phyloP scores from a whole-genome alignment of 2,329 filamentous ascomycete genomes.

The Lasiodiplodia sp. region DNA sequence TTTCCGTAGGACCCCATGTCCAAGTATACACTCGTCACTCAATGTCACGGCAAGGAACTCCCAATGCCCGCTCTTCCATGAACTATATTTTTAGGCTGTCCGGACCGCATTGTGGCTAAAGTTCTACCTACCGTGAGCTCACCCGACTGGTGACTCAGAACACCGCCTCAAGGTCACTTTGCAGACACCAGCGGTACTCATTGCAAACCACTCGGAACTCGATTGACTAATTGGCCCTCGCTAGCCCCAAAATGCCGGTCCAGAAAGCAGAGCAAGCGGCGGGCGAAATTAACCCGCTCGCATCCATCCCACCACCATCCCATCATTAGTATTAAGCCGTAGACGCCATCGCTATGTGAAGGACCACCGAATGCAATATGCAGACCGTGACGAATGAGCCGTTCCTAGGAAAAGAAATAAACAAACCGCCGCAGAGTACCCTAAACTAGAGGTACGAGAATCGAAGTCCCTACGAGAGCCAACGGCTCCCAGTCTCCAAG shows the following conservation, averaged over 20 bases:
- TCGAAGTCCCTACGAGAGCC: slow-evolving; percentile 5
- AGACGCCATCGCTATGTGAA: slow-evolving; percentile 32
- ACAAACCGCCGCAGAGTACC: slow-evolving; percentile 5
- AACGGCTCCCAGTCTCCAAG: background rate
- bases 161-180: slow-evolving; percentile 8
- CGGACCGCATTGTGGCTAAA: no score
- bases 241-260: background rate
- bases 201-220: background rate
- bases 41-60: background rate
- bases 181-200: slow-evolving; percentile 3
- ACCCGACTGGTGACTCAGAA: slow-evolving; percentile 15
- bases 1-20: background rate
- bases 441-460: slow-evolving; percentile 7
- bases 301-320: slow-evolving; percentile 13
- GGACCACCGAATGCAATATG: slow-evolving; percentile 26
- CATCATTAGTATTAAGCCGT: slow-evolving; percentile 28
- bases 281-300: slow-evolving; percentile 5
- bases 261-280: slow-evolving; percentile 12
- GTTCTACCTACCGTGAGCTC: background rate
- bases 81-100: no score
- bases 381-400: slow-evolving; percentile 21
- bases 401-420: background rate
- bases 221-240: background rate
- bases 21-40: no score
- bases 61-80: background rate